These are phyloP conservation scores for Colletotrichum caudatum DNA, from an alignment of 2,329 filamentous ascomycete genomes.

Conservation along the genomic window DNA sequence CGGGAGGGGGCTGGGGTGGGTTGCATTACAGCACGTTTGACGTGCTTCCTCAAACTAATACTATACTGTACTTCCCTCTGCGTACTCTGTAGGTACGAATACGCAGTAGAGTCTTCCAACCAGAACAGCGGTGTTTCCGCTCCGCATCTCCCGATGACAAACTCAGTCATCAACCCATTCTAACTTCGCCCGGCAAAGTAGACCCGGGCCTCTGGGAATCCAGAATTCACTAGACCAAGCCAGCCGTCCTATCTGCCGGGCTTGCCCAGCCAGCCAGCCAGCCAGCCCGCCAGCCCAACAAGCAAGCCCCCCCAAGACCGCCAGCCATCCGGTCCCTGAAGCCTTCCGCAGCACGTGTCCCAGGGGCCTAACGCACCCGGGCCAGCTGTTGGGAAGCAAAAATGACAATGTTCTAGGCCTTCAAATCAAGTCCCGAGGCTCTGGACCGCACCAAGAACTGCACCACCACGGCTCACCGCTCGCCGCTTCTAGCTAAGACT, in stretches of 20 bases:
- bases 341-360: constrained; percentile 29
- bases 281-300: neutral
- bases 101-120: too few species aligned
- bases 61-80: too few species aligned
- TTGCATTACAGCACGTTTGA: constrained; percentile 32
- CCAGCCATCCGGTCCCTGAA: constrained; percentile 5
- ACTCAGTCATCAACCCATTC: too few species aligned
- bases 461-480: neutral
- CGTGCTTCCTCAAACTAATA: constrained; percentile 1
- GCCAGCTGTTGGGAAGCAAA: neutral
- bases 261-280: too few species aligned
- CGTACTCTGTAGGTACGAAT: too few species aligned
- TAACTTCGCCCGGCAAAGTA: neutral
- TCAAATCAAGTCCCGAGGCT: neutral
- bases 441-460: neutral
- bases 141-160: neutral
- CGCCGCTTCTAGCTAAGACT: neutral
- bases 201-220: neutral
- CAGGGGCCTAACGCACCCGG: neutral
- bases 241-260: too few species aligned
- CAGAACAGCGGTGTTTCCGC: neutral
- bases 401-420: neutral
- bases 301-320: constrained; percentile 6
- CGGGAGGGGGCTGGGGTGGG: neutral
- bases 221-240: neutral